phyloP scores from a whole-genome alignment of 805 yeast genomes.

The baker's yeast (Saccharomyces cerevisiae) region DNA sequence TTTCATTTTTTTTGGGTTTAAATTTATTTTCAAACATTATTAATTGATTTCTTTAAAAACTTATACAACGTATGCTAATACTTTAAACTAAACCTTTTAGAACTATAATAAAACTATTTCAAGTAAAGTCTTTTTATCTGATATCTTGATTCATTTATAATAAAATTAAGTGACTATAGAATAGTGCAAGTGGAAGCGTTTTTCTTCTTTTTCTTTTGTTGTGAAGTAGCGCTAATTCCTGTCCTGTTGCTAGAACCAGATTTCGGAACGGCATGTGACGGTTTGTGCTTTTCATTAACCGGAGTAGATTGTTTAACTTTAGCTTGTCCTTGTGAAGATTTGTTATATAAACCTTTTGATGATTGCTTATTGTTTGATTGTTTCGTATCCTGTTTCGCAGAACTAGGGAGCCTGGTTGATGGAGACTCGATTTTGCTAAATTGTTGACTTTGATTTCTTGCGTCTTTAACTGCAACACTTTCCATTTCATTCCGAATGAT shows the following conservation, averaged over 20 bases:
- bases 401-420: neutral
- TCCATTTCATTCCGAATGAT: constrained; percentile 41
- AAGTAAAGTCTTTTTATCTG: neutral
- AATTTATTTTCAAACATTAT: no score
- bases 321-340: constrained; percentile 2
- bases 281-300: neutral
- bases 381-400: neutral
- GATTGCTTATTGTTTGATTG: neutral
- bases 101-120: neutral
- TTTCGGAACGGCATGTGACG: neutral
- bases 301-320: neutral
- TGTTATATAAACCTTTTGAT: neutral
- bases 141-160: neutral
- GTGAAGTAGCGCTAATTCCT: constrained; percentile 1
- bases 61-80: neutral
- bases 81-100: neutral
- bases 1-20: neutral
- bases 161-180: constrained; percentile 6
- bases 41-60: no score
- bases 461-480: constrained; percentile 3
- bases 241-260: constrained; percentile 1
- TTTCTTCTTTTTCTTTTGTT: constrained; percentile 16
- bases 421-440: neutral
- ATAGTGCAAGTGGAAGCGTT: constrained; percentile 14
- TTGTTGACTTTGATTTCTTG: neutral